Evolutionary conservation across 768 basidiomycete genomes (phyloP).

Genomic region (Lanmaoa pseudosensibilis): DNA sequence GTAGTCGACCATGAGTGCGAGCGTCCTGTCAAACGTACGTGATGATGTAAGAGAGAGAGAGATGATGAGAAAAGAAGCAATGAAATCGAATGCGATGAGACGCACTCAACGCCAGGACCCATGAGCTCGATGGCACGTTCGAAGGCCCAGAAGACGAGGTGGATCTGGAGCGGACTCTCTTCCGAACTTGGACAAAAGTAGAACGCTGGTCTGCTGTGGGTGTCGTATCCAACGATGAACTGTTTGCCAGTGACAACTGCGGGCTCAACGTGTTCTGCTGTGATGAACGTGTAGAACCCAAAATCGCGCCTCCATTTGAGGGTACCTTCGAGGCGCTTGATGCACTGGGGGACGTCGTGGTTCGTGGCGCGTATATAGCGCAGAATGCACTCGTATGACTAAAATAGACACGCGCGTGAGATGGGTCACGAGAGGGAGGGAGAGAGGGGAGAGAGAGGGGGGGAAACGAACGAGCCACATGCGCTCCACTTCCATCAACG

Average conservation of each 20-base stretch:
- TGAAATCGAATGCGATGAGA: no score
- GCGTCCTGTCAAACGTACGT: slow-evolving; percentile 43
- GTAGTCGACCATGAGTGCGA: slow-evolving; percentile 76
- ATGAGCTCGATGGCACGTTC: slow-evolving; percentile 78
- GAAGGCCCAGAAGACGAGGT: slow-evolving; percentile 73
- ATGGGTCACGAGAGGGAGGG: not conserved
- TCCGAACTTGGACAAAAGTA: slow-evolving; percentile 72
- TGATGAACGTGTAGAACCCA: slow-evolving; percentile 64
- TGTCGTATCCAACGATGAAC: slow-evolving; percentile 75
- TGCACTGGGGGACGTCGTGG: slow-evolving; percentile 59
- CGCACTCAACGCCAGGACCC: slow-evolving; percentile 77
- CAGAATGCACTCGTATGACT: slow-evolving; percentile 70
- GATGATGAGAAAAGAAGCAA: no score
- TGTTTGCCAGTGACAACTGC: slow-evolving; percentile 86
- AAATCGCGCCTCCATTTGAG: slow-evolving; percentile 80
- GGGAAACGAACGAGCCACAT: slow-evolving; percentile 65
- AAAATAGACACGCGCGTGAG: not conserved
- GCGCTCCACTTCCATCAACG: slow-evolving; percentile 63
- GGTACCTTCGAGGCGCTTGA: slow-evolving; percentile 68
- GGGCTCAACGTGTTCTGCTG: slow-evolving; percentile 63
- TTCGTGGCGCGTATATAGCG: slow-evolving; percentile 80
- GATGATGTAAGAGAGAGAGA: not conserved
- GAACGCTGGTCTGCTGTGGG: slow-evolving; percentile 57
- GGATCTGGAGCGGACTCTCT: slow-evolving; percentile 66
- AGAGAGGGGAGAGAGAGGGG: not conserved